Conservation (phyloP, 768 basidiomycete genomes). For the Kwoniella shandongensis region DNA sequence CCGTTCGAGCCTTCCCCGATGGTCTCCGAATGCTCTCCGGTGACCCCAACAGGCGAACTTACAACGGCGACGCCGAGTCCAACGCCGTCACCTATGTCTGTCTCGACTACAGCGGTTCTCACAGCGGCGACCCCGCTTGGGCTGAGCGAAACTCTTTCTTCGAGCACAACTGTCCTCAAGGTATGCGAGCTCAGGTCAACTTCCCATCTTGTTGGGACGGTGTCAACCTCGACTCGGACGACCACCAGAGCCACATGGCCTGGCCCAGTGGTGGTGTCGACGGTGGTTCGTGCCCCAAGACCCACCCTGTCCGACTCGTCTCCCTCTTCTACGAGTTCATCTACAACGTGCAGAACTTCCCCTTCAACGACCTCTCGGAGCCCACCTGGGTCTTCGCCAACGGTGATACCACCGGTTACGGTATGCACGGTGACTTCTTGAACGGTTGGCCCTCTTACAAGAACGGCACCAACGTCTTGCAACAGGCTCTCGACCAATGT, state of each 20-base stretch:
- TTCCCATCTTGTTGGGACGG: constrained; percentile 56
- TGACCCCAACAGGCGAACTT: constrained; percentile 50
- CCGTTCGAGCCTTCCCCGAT: constrained; percentile 52
- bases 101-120: constrained; percentile 41
- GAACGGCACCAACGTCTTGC: constrained; percentile 52
- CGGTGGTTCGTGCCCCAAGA: constrained; percentile 48
- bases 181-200: constrained; percentile 54
- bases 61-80: constrained; percentile 43
- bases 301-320: constrained; percentile 52
- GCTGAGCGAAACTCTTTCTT: constrained; percentile 52
- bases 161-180: constrained; percentile 52
- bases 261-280: constrained; percentile 50
- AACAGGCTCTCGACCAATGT: constrained; percentile 51
- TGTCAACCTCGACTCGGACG: constrained; percentile 50
- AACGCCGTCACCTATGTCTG: constrained; percentile 54
- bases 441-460: constrained; percentile 51
- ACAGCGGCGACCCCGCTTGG: constrained; percentile 42
- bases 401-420: constrained; percentile 52
- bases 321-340: constrained; percentile 55
- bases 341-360: constrained; percentile 51
- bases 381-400: constrained; percentile 51
- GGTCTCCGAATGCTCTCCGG: constrained; percentile 55
- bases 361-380: constrained; percentile 45
- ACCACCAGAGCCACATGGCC: constrained; percentile 54
- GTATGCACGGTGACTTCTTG: constrained; percentile 52